A percentile compares a stretch with the other conserved stretches of the same genome.
Conservation (phyloP, 768 basidiomycete species). For the Rubroboletus satanas region DNA sequence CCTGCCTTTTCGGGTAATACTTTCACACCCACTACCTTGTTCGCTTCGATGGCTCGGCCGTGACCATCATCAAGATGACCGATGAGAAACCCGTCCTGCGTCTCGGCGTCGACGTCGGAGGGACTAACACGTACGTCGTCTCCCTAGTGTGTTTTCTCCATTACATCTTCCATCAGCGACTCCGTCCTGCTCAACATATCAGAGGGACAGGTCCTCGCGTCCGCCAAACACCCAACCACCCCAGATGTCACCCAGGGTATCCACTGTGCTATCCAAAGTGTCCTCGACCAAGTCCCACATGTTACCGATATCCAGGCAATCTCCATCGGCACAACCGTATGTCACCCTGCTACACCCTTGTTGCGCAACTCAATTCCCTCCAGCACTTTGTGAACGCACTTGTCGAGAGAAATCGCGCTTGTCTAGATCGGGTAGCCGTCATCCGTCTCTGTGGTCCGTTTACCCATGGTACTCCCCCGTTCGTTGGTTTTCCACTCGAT, state of each 20-base stretch:
- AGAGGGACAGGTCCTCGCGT: conserved; percentile 22
- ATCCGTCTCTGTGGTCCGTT: conserved; percentile 61
- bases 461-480: conserved; percentile 55
- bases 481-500: conserved; percentile 45
- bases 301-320: conserved; percentile 43
- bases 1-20: not conserved
- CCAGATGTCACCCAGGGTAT: conserved; percentile 57
- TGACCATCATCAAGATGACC: too few species aligned
- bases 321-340: conserved; percentile 59
- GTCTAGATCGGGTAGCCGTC: conserved; percentile 59
- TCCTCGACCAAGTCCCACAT: conserved; percentile 38
- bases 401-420: conserved; percentile 49
- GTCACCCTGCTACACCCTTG: not conserved
- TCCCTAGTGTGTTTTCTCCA: not conserved
- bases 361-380: not conserved
- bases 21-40: conserved; percentile 4
- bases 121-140: conserved; percentile 31
- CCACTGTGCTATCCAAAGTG: conserved; percentile 44
- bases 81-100: conserved; percentile 11
- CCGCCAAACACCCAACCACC: conserved; percentile 52
- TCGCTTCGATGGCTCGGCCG: not conserved
- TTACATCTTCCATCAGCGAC: conserved; percentile 22
- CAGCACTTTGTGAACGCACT: conserved; percentile 59
- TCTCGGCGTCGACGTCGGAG: conserved; percentile 34
- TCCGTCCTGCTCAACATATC: conserved; percentile 25